phyloP scores from a whole-genome alignment of 2,329 filamentous ascomycete genomes.

The Aurifilum marmelostoma region DNA sequence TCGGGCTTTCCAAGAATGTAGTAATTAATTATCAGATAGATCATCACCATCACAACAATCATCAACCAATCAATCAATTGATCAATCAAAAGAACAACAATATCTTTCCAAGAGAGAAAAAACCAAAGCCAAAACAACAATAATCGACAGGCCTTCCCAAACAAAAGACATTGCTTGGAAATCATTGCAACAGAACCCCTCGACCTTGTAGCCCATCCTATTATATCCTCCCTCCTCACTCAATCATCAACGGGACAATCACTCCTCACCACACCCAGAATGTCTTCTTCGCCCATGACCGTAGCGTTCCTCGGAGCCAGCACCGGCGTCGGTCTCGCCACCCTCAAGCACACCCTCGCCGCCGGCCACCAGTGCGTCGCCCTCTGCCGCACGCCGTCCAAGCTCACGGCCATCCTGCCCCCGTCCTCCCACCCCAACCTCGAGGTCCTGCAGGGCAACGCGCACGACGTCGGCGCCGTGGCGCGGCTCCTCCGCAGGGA shows the following conservation, averaged over 20 bases:
- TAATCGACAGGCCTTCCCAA: neutral
- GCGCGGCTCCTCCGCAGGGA: constrained; percentile 38
- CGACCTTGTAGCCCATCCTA: too few relatives aligned
- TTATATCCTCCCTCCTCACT: neutral
- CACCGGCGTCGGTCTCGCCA: constrained; percentile 51
- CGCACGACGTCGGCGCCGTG: constrained; percentile 46
- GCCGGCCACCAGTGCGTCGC: constrained; percentile 52
- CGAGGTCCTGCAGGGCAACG: constrained; percentile 51
- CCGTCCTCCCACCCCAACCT: constrained; percentile 41
- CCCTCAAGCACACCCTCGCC: constrained; percentile 49
- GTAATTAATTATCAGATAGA: neutral
- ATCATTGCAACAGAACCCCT: neutral
- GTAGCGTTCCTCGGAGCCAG: constrained; percentile 59
- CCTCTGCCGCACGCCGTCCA: constrained; percentile 54
- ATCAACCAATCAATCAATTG: neutral
- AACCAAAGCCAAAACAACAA: neutral
- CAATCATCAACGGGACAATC: neutral
- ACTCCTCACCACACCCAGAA: neutral
- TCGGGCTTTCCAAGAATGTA: neutral
- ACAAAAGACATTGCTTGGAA: neutral
- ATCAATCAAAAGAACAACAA: neutral
- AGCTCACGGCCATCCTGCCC: constrained; percentile 46
- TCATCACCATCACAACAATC: neutral
- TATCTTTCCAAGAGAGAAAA: neutral
- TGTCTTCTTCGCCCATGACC: constrained; percentile 39